Base-by-base conservation (phyloP, 768 basidiomycete genomes). In the Tylopilus sp. region DNA sequence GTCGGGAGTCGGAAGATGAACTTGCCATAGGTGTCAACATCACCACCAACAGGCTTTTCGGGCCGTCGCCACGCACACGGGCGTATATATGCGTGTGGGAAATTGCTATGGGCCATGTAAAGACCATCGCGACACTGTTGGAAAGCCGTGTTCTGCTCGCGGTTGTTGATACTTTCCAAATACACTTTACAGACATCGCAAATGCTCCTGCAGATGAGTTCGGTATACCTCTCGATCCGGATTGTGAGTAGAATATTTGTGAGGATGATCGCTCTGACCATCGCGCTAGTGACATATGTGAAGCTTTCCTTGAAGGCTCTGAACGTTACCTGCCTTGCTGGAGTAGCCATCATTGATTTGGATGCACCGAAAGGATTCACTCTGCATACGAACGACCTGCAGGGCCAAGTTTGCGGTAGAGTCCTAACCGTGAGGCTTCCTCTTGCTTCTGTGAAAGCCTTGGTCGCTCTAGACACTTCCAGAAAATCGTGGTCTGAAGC, bases 71-170 rank as follows among this genome's bases (percentile, higher is more conserved):
- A 8, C 80, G 82, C 4, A 89, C 89, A 0, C 72, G 88, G 2
- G 86, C 92, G 2, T 98, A 98, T 63, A 74, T 96, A 6, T 98
- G 95, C 65, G 80, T 97, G 14, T 98, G 96, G 96, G 92, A 96
- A 63, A 80, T 95, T 41, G 72, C 72, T n/a, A 31, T 93, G 17
- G 92, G 92, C 7, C 65, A 76, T 30, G 64, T 90, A 43, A 85
- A 82, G 61, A 77, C 77, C 0, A 63, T 77, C 24, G 55, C 86
- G 19, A 79, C 85, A 2, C 81, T 85, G 9, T 65, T 70, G 16
- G 80, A 91, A 58, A 72, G 72, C 6, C 71, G 74, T 55, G 58
- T 79, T 16, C 59, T 94, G 13, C 66, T 71, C 10, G 76, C 83
- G 6, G 83, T 82, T 21, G 69, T 74, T 5, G 72, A 75, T 34